Percentiles rank a stretch among this genome's conserved stretches.
phyloP scores from a whole-genome alignment of 345 rosid genomes.

The Passiflora organensis region DNA sequence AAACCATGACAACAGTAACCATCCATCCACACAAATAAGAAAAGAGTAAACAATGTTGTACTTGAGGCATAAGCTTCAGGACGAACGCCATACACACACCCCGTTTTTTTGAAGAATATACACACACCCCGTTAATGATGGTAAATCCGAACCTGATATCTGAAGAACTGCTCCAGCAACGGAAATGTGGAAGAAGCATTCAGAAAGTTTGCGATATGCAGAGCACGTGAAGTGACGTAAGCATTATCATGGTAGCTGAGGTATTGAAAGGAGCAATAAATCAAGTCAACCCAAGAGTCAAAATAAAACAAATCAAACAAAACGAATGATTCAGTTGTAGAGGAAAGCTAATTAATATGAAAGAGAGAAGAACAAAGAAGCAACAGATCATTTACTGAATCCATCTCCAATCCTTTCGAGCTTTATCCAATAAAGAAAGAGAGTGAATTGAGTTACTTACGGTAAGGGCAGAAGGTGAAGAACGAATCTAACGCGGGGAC shows the following conservation, averaged over 20 bases:
- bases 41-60: too few species aligned
- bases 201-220: constrained; percentile 55
- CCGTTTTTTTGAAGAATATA: too few species aligned
- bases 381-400: too few species aligned
- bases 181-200: constrained; percentile 55
- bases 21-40: too few species aligned
- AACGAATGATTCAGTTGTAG: too few species aligned
- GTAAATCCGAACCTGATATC: constrained; percentile 93
- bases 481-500: constrained; percentile 49
- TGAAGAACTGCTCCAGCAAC: constrained; percentile 59
- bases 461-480: constrained; percentile 86
- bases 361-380: too few species aligned
- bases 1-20: too few species aligned
- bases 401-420: too few species aligned
- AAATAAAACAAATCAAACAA: not conserved
- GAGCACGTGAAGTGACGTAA: constrained; percentile 62
- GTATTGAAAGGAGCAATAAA: not conserved
- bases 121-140: too few species aligned
- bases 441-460: constrained; percentile 37
- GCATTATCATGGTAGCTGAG: constrained; percentile 92
- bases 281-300: not conserved
- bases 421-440: not conserved
- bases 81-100: too few species aligned
- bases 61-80: constrained; percentile 3
- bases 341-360: too few species aligned